These are phyloP conservation scores for Prunus mume DNA, from an alignment of 306 rosid species.

Conservation along the genomic window DNA sequence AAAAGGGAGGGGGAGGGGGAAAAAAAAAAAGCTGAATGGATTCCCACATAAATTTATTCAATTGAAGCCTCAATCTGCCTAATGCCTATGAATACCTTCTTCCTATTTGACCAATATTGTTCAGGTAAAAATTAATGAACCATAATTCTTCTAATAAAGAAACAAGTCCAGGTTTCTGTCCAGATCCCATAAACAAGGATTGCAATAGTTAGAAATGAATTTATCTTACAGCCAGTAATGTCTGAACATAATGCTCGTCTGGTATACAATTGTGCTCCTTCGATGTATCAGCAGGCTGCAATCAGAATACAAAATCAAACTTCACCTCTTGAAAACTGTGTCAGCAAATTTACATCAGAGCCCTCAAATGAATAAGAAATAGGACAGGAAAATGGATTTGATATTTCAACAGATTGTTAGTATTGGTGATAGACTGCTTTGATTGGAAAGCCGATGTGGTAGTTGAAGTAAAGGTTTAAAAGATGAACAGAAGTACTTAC, in stretches of 20 bases:
- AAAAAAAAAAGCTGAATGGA: too few species aligned
- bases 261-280: constrained; percentile 96
- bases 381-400: not conserved
- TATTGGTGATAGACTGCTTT: not conserved
- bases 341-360: not conserved
- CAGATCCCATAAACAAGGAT: not conserved
- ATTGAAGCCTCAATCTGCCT: too few species aligned
- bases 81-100: too few species aligned
- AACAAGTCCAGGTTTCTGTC: too few species aligned
- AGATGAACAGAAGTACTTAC: constrained; percentile 50
- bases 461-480: not conserved
- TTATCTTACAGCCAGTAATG: constrained; percentile 79
- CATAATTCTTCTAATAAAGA: too few species aligned
- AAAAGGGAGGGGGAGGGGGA: too few species aligned
- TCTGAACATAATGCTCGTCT: constrained; percentile 95
- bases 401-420: not conserved
- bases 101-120: too few species aligned
- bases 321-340: constrained; percentile 15
- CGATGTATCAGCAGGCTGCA: constrained; percentile 82
- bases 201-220: not conserved
- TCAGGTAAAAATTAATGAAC: too few species aligned
- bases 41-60: too few species aligned
- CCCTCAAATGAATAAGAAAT: not conserved
- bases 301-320: constrained; percentile 4
- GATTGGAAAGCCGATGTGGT: not conserved